Base-by-base conservation (phyloP, 2,329 filamentous ascomycete species). In the Colletotrichum sp. region DNA sequence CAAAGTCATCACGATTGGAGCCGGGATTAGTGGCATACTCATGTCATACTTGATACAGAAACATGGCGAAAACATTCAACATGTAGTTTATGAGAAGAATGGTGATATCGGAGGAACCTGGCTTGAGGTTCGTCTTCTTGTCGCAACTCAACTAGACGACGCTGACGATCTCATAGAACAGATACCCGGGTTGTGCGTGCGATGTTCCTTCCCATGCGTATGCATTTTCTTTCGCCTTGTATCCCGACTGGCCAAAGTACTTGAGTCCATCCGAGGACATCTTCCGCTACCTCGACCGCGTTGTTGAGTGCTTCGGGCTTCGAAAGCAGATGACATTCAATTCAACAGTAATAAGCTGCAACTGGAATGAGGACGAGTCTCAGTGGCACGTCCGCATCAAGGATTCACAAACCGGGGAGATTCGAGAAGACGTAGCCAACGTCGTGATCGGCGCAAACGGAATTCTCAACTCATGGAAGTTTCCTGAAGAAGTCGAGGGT, bases 101-200 rank as follows among this genome's bases (percentile, higher is more conserved):
- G 44, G 44, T 52, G 44, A 52, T 22, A 52, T 52, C 44, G 44
- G 44, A 22, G 44, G 44, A 52, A 52, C 44, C 1, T 52, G 44
- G 44, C 44, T 52, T 52, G 44, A 52, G n/a, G 44, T 52, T 52
- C n/a, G n/a, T 52, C n/a, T 22, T 13, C 1, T 2, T 48, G 44
- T 22, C 44, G 0, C 44, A 0, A 3, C 6, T 22, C n/a, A 48
- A 13, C n/a, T 48, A 22, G 6, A 48, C 9, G 2, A 3, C n/a
- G n/a, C 44, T 52, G 44, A 52, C 44, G 44, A 22, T 52, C 18
- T 13, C 10, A 22, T 22, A 52, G 44, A 52, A 52, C n/a, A 52
- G 44, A 52, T 52, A 52, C n/a, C 44, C 44, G 18, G 44, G 44
- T 8, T 52, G 44, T 52, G 44, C 44, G 4, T 52, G 44, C 44